phyloP scores from a whole-genome alignment of 225 moss, liverwort and hornwort species.

The Thuidium tamariscinum region DNA sequence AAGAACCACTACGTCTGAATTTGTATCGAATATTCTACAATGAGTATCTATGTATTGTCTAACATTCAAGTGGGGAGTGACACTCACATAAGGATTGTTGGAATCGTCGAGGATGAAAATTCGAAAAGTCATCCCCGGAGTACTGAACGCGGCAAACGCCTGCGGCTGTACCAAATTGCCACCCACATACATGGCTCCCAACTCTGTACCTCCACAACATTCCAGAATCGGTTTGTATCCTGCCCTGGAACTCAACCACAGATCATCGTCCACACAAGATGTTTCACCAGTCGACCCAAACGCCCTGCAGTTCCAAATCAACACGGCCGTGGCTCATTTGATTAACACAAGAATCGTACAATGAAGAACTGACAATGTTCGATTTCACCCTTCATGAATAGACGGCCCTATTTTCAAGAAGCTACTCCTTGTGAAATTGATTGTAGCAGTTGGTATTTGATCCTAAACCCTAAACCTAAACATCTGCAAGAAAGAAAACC shows the following conservation, averaged over 20 bases:
- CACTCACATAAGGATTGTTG: constrained; percentile 57
- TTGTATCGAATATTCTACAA: too few relatives aligned
- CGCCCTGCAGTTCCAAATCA: constrained; percentile 7
- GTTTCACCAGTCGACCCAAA: constrained; percentile 70
- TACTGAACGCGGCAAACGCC: constrained; percentile 70
- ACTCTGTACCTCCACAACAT: constrained; percentile 82
- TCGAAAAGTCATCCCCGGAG: constrained; percentile 41
- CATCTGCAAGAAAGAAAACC: background rate
- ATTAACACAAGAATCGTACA: background rate
- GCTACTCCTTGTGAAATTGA: background rate
- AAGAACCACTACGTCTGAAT: background rate
- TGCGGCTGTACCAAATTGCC: constrained; percentile 70
- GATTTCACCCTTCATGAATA: background rate
- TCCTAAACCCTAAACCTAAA: too few relatives aligned
- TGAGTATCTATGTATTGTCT: background rate
- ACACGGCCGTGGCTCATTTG: background rate
- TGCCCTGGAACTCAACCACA: constrained; percentile 70
- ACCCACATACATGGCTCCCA: constrained; percentile 59
- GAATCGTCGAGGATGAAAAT: constrained; percentile 63
- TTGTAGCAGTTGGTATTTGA: background rate
- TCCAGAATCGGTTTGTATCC: constrained; percentile 71
- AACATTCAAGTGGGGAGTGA: background rate
- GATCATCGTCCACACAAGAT: constrained; percentile 65
- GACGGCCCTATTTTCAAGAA: background rate
- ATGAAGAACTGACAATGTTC: background rate